Evolutionary conservation across 2,329 filamentous ascomycete genomes (phyloP), one percentile per base, ranked within the genome.

Genomic region (Stachybotrys chlorohalonatus): DNA sequence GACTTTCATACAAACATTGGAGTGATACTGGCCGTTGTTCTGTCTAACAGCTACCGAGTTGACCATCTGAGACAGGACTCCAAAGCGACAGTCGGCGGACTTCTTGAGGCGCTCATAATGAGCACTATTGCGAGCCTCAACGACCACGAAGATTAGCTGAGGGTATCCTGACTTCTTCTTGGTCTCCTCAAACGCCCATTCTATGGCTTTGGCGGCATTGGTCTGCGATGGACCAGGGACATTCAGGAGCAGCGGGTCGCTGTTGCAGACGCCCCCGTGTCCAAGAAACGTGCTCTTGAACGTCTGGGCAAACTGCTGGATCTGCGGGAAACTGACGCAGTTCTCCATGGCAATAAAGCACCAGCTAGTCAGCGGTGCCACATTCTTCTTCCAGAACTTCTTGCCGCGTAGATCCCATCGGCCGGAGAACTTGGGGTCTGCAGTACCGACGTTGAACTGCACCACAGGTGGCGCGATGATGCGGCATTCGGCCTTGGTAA

Each of bases 1-100:
- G 60, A 99, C 84, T 75, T 99, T 99, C 90, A 99, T 94, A 59
- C 85, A 82, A 0, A 99, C 90, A 58, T 99, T 99, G 1, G 89
- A 94, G 64, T 89, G 87, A 70, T 97, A 97, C 64, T 99, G 94
- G 0, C 80, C 79, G 24, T 87, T 83, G 15, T 81, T 82, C 66
- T 86, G 87, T 45, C 73, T 63, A 1, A 93, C 88, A 56, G 95
- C 87, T 0, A 73, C 73, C 2, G 77, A 75, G 60, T 91, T 85
- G n/a, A 97, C 66, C 58, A 92, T 87, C 67, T 97, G 94, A 0
- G 90, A 90, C 0, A 90, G 78, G 13, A 92, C 80, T n/a, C 87
- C 91, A 59, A 84, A 92, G 39, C 89, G 85, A 64, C 89, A 93
- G 62, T 99, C 94, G 57, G 84, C 86, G 31, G 83, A 89, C 71